Base-by-base conservation (phyloP, 805 yeast species). In the Sugiyamaella floridensis region DNA sequence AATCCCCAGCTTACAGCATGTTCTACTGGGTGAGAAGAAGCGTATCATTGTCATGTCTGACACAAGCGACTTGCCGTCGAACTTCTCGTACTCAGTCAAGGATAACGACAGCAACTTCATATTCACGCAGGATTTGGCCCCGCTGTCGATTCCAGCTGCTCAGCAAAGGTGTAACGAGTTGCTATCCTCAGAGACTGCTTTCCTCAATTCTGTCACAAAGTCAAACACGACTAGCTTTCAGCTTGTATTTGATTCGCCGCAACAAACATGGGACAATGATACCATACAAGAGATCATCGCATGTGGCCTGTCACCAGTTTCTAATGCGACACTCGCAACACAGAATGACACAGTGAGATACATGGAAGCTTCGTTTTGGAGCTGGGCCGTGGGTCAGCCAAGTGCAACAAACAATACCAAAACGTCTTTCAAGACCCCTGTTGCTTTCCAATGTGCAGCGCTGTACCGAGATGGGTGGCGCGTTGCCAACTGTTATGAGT, bases 301-400 rank as follows among this genome's bases (percentile, higher is more conserved):
- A 18, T 75, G 83, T 59, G 97, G 97, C 0, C 77, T 71, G 50
- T 75, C 86, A 0, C 89, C 96, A 0, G 74, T 88, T 0, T 64
- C 89, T 28, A 68, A 76, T 68, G 26, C 46, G 10, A 11, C 28
- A n/a, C 32, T 43, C 11, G 20, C 46, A 11, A 18, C 18, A 10
- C 20, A 43, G 16, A 28, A 15, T 4, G 26, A n/a, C 26, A 16
- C 20, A 14, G 16, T 43, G 14, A 14, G 37, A 3, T 32, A 51
- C 57, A 10, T 61, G 43, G 50, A 53, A 10, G 44, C 47, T 2
- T 49, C 59, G 2, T 46, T 67, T 20, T 89, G 97, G 97, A 77
- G 92, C 1, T 89, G 97, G 97, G 77, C 75, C 0, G 62, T 73
- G 0, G 65, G 68, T 9, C 78, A 84, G 61, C 93, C 93, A 49